phyloP scores from a whole-genome alignment of 1,284 basidiomycete genomes.

The Anthracocystis setariae region DNA sequence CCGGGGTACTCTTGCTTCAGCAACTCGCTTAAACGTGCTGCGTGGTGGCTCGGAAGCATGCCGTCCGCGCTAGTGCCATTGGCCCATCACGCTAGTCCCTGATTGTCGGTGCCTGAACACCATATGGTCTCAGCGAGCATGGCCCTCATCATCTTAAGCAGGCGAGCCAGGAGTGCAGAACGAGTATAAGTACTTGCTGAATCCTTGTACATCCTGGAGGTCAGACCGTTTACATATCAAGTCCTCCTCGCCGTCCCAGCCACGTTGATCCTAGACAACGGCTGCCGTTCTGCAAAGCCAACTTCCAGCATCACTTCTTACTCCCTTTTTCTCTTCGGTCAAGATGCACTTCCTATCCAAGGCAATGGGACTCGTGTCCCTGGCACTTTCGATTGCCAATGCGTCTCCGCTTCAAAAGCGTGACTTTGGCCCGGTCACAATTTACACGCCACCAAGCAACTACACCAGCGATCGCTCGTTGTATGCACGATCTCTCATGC shows the following conservation, averaged over 20 bases:
- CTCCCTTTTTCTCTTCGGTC: neutral
- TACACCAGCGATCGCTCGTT: constrained; percentile 33
- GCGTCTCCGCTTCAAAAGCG: constrained; percentile 28
- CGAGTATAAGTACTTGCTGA: too few relatives aligned
- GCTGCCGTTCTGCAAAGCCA: neutral
- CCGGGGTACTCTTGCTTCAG: too few relatives aligned
- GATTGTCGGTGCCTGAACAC: neutral
- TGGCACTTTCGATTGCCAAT: constrained; percentile 10
- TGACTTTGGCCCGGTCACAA: constrained; percentile 33
- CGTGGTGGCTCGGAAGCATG: constrained; percentile 3
- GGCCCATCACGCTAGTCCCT: neutral
- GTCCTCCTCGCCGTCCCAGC: too few relatives aligned
- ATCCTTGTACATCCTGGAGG: too few relatives aligned
- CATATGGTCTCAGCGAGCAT: too few relatives aligned
- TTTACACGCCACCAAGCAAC: constrained; percentile 37
- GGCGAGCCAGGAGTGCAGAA: too few relatives aligned
- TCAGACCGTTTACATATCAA: too few relatives aligned
- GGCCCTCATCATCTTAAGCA: too few relatives aligned
- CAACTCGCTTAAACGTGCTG: too few relatives aligned
- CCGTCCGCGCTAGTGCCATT: neutral
- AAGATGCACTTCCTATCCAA: constrained; percentile 13
- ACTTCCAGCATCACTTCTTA: neutral
- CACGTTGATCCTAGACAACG: neutral
- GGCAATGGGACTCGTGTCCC: constrained; percentile 8
- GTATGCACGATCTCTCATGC: constrained; percentile 35